These are phyloP conservation scores for Wickerhamomyces xylosicus DNA, from an alignment of 805 yeast species.

Conservation along the genomic window DNA sequence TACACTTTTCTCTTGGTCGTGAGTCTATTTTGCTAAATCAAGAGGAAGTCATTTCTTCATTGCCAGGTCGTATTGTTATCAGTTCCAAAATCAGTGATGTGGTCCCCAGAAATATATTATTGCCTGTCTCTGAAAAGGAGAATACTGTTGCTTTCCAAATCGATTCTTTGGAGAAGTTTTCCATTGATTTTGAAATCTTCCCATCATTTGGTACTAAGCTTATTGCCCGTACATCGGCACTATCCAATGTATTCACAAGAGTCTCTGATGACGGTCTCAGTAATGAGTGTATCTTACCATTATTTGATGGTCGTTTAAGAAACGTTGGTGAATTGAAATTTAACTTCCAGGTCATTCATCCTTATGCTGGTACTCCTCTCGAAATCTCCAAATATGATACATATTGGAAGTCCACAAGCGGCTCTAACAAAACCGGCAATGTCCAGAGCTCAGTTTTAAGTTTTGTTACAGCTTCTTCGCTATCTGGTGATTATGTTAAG, in stretches of 20 bases:
- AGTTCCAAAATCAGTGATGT: slow-evolving; percentile 68
- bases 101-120: slow-evolving; percentile 75
- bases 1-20: slow-evolving; percentile 47
- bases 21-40: slow-evolving; percentile 30
- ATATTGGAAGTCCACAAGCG: slow-evolving; percentile 88
- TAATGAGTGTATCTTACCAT: slow-evolving; percentile 44
- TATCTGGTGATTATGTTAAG: slow-evolving; percentile 70
- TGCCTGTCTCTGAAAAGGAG: slow-evolving; percentile 56
- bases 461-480: slow-evolving; percentile 84
- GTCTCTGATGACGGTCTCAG: slow-evolving; percentile 26
- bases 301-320: slow-evolving; percentile 72
- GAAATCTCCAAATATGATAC: slow-evolving; percentile 92
- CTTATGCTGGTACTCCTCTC: slow-evolving; percentile 75
- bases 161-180: slow-evolving; percentile 63
- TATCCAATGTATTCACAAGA: slow-evolving; percentile 40
- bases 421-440: slow-evolving; percentile 18
- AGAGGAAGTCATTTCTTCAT: slow-evolving; percentile 32
- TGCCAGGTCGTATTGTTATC: slow-evolving; percentile 77
- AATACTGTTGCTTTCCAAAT: slow-evolving; percentile 73
- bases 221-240: slow-evolving; percentile 80
- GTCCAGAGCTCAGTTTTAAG: slow-evolving; percentile 35
- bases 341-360: slow-evolving; percentile 74
- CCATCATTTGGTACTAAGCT: slow-evolving; percentile 93
- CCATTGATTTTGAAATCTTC: slow-evolving; percentile 79
- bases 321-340: slow-evolving; percentile 75